Base-by-base conservation (phyloP, 148 eudicot genomes). In the Camellia sinensis region DNA sequence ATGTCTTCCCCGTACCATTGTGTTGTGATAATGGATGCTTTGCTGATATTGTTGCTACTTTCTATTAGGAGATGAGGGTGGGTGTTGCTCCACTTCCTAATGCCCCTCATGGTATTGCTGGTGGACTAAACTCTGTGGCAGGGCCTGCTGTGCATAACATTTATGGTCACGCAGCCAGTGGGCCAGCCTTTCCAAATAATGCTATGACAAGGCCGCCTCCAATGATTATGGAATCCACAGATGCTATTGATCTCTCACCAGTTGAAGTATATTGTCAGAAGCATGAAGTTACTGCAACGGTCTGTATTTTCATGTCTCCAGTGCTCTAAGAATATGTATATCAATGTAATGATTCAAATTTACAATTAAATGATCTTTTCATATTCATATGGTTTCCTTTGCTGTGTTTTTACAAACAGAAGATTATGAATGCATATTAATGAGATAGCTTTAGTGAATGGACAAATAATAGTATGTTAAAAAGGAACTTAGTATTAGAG, bases 261-360 rank as follows among this genome's bases (percentile, higher is more conserved):
- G 93, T 81, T 70, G 97, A 95, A 62, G 84, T 92, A 87, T 96
- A 96, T 75, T 85, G 97, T 56, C 90, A 90, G 75, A 87, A 90
- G 80, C 97, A 96, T 81, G 99, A 96, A 90, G 93, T 96, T 75
- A 90, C 97, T 64, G 94, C 98, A 77, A 89, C 94, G 86, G 99
- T 96, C 48, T 80, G 94, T 90, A 74, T 76, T 71, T 73, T 77
- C 43, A 50, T 48, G 52, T 70, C 69, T 67, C 45, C 43, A 48
- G 63, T 73, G 60, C 29, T 19, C 54, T 17, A 18, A 18, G 56
- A 29, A 8, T 50, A n/a, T 48, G 52, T 52, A 46, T 44, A 46
- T 75, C 43, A 7, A 29, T 6, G 44, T 53, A 44, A 41, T 56
- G 18, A 56, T 76, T 75, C 56, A 57, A 29, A 29, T 29, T 29